Evolutionary conservation across 1,139 yeast genomes (phyloP).

Genomic region (Meyerozyma smithsonii): DNA sequence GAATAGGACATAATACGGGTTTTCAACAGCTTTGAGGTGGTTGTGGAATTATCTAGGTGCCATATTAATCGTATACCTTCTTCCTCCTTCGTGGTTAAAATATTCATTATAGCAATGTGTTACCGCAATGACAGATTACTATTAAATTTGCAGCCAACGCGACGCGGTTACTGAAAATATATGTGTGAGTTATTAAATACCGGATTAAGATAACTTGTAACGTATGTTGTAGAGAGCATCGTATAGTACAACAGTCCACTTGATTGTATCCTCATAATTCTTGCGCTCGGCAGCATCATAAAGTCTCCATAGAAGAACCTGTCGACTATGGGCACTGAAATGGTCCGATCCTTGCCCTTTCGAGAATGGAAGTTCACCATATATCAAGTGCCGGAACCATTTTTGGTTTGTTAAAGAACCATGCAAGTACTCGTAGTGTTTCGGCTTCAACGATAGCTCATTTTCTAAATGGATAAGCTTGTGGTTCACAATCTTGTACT

Average conservation of each 20-base stretch:
- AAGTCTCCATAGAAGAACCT: constrained; percentile 22
- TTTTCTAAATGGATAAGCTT: constrained; percentile 35
- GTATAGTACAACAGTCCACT: constrained; percentile 26
- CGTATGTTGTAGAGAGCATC: constrained; percentile 17
- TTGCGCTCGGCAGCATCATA: constrained; percentile 18
- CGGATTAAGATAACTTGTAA: neutral
- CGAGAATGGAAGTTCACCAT: constrained; percentile 17
- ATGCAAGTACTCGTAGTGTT: constrained; percentile 20
- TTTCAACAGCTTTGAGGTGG: neutral
- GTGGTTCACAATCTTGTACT: constrained; percentile 50
- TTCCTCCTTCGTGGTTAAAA: neutral
- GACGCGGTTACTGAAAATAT: neutral
- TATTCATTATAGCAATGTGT: neutral
- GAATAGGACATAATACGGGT: neutral
- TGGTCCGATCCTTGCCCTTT: constrained; percentile 10
- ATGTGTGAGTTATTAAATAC: neutral
- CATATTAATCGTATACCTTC: neutral
- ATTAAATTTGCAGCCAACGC: neutral
- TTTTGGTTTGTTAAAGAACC: constrained; percentile 5
- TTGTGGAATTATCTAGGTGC: neutral
- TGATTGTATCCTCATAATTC: constrained; percentile 24
- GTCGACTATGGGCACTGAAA: neutral
- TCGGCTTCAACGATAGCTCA: constrained; percentile 20
- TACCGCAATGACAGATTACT: neutral
- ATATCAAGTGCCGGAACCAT: constrained; percentile 24